A percentile compares a stretch with the other conserved stretches of the same genome.
Evolutionary conservation across 768 basidiomycete genomes (phyloP).

Genomic region (Leucocoprinus birnbaumii): DNA sequence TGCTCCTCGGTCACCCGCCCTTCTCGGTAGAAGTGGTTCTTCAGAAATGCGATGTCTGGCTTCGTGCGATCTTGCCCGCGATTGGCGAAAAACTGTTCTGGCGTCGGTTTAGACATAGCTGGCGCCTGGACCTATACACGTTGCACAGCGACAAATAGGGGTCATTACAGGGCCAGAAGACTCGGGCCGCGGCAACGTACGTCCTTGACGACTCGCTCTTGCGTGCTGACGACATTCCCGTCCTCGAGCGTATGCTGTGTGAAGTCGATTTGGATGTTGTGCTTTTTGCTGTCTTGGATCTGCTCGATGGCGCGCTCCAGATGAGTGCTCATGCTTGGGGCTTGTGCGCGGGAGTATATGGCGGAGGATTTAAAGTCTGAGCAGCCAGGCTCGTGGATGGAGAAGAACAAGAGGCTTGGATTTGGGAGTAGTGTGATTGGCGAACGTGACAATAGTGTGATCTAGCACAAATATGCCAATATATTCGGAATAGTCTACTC

Average conservation of each 20-base stretch:
- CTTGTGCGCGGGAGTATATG: slow-evolving; percentile 11
- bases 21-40: slow-evolving; percentile 99
- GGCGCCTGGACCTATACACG: slow-evolving; percentile 88
- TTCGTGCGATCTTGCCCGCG: slow-evolving; percentile 75
- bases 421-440: slow-evolving; percentile 8
- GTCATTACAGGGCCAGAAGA: slow-evolving; percentile 5
- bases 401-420: slow-evolving; percentile 6
- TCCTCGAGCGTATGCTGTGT: slow-evolving; percentile 93
- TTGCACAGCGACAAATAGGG: neutral
- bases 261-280: slow-evolving; percentile 73
- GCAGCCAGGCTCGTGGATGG: slow-evolving; percentile 9
- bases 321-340: slow-evolving; percentile 44
- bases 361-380: slow-evolving; percentile 10
- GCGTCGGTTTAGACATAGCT: slow-evolving; percentile 88
- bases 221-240: slow-evolving; percentile 87
- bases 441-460: slow-evolving; percentile 7
- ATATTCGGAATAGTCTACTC: slow-evolving; percentile 7
- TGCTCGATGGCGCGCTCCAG: slow-evolving; percentile 67
- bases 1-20: slow-evolving; percentile 93
- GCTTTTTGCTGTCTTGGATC: slow-evolving; percentile 48
- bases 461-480: slow-evolving; percentile 11
- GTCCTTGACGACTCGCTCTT: slow-evolving; percentile 95
- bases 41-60: slow-evolving; percentile 94
- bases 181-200: slow-evolving; percentile 40
- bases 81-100: slow-evolving; percentile 88